A percentile compares a stretch with the other conserved stretches of the same genome.
Evolutionary conservation across 768 basidiomycete genomes (phyloP).

Genomic region (Xanthoconium stramineum): DNA sequence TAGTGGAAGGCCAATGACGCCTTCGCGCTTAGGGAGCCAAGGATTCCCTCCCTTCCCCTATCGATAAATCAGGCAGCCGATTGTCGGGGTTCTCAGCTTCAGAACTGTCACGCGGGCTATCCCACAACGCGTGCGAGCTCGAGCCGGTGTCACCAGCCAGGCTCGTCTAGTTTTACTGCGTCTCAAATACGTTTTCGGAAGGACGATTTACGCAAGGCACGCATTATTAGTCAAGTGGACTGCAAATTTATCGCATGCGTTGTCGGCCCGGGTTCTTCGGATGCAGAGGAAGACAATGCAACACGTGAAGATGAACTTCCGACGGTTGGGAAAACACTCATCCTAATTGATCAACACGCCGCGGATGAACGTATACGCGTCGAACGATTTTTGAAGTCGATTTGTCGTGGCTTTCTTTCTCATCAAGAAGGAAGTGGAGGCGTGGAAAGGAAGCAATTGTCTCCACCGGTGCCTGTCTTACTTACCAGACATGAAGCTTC

Average conservation of each 20-base stretch:
- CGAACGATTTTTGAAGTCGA: constrained; percentile 70
- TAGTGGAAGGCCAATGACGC: constrained; percentile 49
- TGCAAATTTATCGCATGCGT: constrained; percentile 85
- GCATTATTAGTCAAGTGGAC: constrained; percentile 83
- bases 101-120: constrained; percentile 14
- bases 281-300: constrained; percentile 13
- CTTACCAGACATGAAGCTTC: constrained; percentile 64
- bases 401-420: constrained; percentile 67
- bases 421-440: constrained; percentile 35
- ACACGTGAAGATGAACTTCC: constrained; percentile 13
- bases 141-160: constrained; percentile 8
- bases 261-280: constrained; percentile 31
- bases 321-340: constrained; percentile 38
- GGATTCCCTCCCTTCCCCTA: constrained; percentile 38
- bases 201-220: constrained; percentile 52
- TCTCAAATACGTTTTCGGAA: constrained; percentile 44
- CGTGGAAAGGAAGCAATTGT: constrained; percentile 42
- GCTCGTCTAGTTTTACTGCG: constrained; percentile 8
- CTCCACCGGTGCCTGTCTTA: constrained; percentile 57
- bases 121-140: constrained; percentile 5
- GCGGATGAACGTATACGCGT: constrained; percentile 96
- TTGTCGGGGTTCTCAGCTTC: constrained; percentile 4
- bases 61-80: constrained; percentile 11
- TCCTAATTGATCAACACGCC: constrained; percentile 95
- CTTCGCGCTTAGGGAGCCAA: constrained; percentile 48